Base-by-base conservation (phyloP, 345 rosid species). In the Isatis tinctoria region DNA sequence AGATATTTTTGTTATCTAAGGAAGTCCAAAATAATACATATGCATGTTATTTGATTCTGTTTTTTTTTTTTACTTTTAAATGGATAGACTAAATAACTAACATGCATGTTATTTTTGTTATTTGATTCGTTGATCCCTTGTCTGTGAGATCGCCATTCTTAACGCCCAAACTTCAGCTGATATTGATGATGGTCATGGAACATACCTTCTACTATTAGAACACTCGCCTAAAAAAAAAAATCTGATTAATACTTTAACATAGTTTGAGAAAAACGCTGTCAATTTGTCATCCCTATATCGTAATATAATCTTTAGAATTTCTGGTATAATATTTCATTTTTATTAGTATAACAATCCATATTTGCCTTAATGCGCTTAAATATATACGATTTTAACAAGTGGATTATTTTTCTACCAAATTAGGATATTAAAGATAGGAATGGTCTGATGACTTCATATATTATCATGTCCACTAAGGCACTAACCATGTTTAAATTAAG, bases 221-320 rank as follows among this genome's bases (percentile, higher is more conserved):
- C n/a, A n/a, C n/a, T n/a, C n/a, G n/a, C n/a, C n/a, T n/a, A n/a
- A n/a, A n/a, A n/a, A n/a, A n/a, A n/a, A n/a, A n/a, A n/a, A n/a
- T n/a, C n/a, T n/a, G n/a, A n/a, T n/a, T n/a, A n/a, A 24, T 51
- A 24, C 7, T 36, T 24, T 10, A 11, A 8, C 60, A 26, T 26
- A 37, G 60, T 30, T 48, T 5, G 33, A 72, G 76, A 52, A 16
- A 72, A n/a, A n/a, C n/a, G n/a, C n/a, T n/a, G n/a, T n/a, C n/a
- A 39, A 12, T 53, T 41, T 28, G 62, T 30, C 41, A 62, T 62
- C 35, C 26, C 62, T 39, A 72, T 62, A n/a, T n/a, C 62, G 24
- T 72, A 52, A 12, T 13, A 18, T 62, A 3, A 32, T 8, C 49
- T 72, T 39, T 72, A 62, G 51, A 62, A 51, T 13, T 28, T 40